These are phyloP conservation scores for Kwoniella bestiolae DNA, from an alignment of 768 basidiomycete species.

Conservation along the genomic window DNA sequence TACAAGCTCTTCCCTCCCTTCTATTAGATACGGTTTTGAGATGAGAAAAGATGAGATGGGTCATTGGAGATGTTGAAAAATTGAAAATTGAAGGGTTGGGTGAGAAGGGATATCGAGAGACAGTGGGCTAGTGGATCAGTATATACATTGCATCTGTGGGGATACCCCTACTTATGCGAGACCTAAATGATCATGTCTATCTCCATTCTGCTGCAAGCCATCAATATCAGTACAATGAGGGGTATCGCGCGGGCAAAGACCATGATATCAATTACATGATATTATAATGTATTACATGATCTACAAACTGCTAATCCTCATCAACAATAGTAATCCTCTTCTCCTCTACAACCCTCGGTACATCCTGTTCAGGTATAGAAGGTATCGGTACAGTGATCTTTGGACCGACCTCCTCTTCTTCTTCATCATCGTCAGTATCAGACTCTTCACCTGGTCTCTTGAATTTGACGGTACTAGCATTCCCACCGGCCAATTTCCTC, in stretches of 20 bases:
- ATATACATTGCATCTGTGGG: background rate
- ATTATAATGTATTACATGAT: too few relatives aligned
- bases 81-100: background rate
- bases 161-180: background rate
- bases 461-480: slow-evolving; percentile 72
- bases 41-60: too few relatives aligned
- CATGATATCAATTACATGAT: too few relatives aligned
- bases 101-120: background rate
- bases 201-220: too few relatives aligned
- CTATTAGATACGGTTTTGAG: slow-evolving; percentile 38
- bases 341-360: slow-evolving; percentile 40
- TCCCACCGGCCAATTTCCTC: slow-evolving; percentile 66
- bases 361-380: slow-evolving; percentile 14
- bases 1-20: slow-evolving; percentile 50
- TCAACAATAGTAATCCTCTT: slow-evolving; percentile 57
- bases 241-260: too few relatives aligned
- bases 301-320: slow-evolving; percentile 51
- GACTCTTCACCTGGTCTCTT: slow-evolving; percentile 61
- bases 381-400: slow-evolving; percentile 13
- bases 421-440: slow-evolving; percentile 40
- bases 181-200: background rate
- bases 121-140: background rate
- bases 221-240: too few relatives aligned
- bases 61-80: too few relatives aligned
- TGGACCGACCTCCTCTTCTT: slow-evolving; percentile 25